These are phyloP conservation scores for Calocera cornea DNA, from an alignment of 768 basidiomycete species.

Conservation along the genomic window DNA sequence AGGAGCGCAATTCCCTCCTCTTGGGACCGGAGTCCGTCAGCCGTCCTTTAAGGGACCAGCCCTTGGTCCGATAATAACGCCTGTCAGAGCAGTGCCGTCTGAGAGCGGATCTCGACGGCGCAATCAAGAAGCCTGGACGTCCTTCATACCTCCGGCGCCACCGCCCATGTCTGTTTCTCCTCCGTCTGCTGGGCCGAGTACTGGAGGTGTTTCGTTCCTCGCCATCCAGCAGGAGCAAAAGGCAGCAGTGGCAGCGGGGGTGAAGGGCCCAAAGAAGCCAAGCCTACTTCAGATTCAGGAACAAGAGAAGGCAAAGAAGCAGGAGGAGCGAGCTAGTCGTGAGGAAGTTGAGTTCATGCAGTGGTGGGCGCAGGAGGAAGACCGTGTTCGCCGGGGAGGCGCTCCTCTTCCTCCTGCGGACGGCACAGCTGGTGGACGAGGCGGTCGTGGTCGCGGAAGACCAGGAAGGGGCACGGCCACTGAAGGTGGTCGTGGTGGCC, in stretches of 20 bases:
- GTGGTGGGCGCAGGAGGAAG: conserved; percentile 73
- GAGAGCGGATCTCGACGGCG: conserved; percentile 7
- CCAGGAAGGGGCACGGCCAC: background rate
- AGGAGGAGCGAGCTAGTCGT: conserved; percentile 17
- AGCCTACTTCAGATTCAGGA: conserved; percentile 74
- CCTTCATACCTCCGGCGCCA: conserved; percentile 29
- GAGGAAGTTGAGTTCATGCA: conserved; percentile 67
- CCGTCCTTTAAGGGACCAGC: background rate
- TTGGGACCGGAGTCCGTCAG: background rate
- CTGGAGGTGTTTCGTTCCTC: conserved; percentile 45
- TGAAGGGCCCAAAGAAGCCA: conserved; percentile 36
- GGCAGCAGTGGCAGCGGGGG: conserved; percentile 31
- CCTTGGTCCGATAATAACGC: conserved; percentile 54
- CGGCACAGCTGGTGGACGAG: background rate
- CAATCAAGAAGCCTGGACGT: conserved; percentile 43
- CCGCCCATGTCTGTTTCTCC: conserved; percentile 17
- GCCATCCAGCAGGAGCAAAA: conserved; percentile 76
- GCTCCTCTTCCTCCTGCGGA: background rate
- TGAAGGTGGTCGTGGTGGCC: background rate
- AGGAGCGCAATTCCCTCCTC: background rate
- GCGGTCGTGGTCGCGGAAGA: background rate
- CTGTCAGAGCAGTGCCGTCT: conserved; percentile 34
- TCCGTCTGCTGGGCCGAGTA: conserved; percentile 15
- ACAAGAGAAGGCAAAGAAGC: conserved; percentile 52
- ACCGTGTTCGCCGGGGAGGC: conserved; percentile 13